Evolutionary conservation across 2,329 filamentous ascomycete species (phyloP), one percentile per base, ranked within the genome.

Genomic region (Colletotrichum graminicola): DNA sequence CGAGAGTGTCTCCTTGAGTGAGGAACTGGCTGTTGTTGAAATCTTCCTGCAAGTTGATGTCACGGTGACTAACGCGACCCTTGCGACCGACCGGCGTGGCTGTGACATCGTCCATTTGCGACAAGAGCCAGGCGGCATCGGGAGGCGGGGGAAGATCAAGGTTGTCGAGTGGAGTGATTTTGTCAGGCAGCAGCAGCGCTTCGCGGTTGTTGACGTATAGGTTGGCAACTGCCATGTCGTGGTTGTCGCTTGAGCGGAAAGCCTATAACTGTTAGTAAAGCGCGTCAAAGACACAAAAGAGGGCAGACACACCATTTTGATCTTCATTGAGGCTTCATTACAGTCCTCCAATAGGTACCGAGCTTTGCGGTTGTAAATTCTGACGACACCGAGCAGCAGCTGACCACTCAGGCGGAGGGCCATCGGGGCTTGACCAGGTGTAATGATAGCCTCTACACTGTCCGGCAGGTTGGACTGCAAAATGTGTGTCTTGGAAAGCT

Each of bases 281-380:
- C 60, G 69, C 23, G 59, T 29, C 73, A 47, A 43, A 14, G 3
- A 14, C 1, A n/a, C 41, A 18, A 23, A 10, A 43, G 41, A 34
- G 5, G 23, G 16, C 41, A 41, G 57, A 76, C 87, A 51, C 84
- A 98, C 95, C 94, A 98, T 97, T 80, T 98, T 98, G 78, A 99
- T 98, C 85, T 98, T 98, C 87, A 97, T 92, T 75, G 99, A 86
- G 49, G 95, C 95, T 83, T 99, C 96, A 78, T 97, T 98, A 84
- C 96, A 99, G 80, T 99, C 96, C 78, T 99, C 96, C 59, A 98
- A 86, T 62, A 99, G 86, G 82, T 99, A 99, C 77, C 95, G 93
- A 78, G 96, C 95, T 84, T 99, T 99, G 79, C 96, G 90, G 82
- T 95, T 97, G 83, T 99, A 99, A 79, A 99, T 99, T 79, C 95